A percentile compares a stretch with the other conserved stretches of the same genome.
phyloP scores from a whole-genome alignment of 1,284 basidiomycete species.

The Microbotryum scabiosae region DNA sequence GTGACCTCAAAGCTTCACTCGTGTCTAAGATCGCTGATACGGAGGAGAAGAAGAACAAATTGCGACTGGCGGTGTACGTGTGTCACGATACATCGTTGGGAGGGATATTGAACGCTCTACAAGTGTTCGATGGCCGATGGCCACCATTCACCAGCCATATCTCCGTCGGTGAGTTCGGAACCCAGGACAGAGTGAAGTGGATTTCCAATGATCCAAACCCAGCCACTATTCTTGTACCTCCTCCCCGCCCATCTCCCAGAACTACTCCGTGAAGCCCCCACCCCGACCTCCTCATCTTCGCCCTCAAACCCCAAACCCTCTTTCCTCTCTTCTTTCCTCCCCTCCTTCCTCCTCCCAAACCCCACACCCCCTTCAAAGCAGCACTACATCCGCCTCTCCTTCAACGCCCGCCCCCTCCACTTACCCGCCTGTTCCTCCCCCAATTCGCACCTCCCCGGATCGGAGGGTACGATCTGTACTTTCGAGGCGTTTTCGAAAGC shows the following conservation, averaged over 20 bases:
- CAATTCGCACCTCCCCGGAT: conserved; percentile 13
- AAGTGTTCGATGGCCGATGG: conserved; percentile 30
- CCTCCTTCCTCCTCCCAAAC: not conserved
- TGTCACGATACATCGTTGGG: conserved; percentile 33
- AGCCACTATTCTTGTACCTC: not conserved
- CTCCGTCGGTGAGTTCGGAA: conserved; percentile 3
- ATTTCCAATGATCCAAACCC: too few relatives aligned
- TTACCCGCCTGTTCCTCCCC: conserved; percentile 12
- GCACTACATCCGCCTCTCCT: conserved; percentile 25
- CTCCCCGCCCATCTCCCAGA: conserved; percentile 1
- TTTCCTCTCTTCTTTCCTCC: conserved; percentile 6
- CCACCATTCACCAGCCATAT: conserved; percentile 28
- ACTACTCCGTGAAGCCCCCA: conserved; percentile 1
- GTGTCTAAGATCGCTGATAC: conserved; percentile 14
- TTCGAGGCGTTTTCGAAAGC: conserved; percentile 19
- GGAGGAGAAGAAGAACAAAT: not conserved
- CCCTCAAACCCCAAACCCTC: not conserved
- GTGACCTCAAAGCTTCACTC: conserved; percentile 12
- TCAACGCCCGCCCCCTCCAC: conserved; percentile 12
- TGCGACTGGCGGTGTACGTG: conserved; percentile 25
- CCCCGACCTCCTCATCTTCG: not conserved
- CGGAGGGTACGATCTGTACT: conserved; percentile 20
- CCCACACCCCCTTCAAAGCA: not conserved
- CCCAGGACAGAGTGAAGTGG: too few relatives aligned
- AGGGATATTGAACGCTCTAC: conserved; percentile 30